Conservation (phyloP, 192 early-diverging fungal species). For the Physocladia obscura region DNA sequence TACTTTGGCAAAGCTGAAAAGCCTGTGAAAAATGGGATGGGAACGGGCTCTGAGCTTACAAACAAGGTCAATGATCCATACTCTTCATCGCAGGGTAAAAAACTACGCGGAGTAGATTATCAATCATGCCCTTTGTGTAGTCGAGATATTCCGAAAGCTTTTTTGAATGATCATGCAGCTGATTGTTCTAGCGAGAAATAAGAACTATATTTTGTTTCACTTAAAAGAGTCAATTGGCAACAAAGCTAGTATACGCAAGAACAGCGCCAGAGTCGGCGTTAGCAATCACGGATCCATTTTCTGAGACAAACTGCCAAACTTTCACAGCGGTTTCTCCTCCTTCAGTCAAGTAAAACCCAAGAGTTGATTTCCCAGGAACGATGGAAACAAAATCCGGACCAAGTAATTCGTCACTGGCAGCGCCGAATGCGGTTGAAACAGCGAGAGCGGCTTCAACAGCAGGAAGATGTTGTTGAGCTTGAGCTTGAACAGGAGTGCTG, state of each 20-base stretch:
- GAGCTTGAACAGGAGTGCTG: not conserved
- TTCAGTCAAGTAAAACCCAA: slow-evolving; percentile 7
- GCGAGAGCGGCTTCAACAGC: not conserved
- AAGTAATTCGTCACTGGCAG: not conserved
- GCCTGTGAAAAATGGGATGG: not conserved
- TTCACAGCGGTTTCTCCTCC: not conserved
- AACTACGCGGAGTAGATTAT: not conserved
- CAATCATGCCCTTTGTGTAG: not conserved
- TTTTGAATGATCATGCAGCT: not conserved
- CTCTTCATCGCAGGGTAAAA: not conserved
- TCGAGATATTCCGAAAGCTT: not conserved
- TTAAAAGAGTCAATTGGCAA: slow-evolving; percentile 16
- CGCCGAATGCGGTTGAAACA: not conserved
- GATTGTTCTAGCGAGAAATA: not conserved
- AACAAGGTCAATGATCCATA: not conserved
- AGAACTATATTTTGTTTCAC: not conserved
- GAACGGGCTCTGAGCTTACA: not conserved
- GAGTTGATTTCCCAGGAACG: not conserved
- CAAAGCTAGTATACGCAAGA: slow-evolving; percentile 14
- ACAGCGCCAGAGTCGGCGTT: not conserved
- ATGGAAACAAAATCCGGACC: not conserved
- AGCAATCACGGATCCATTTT: not conserved
- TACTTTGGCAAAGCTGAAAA: not conserved
- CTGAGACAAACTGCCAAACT: slow-evolving; percentile 1
- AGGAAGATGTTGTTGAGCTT: not conserved